phyloP scores from a whole-genome alignment of 179 eudicot species.

The Camellia oleifera region DNA sequence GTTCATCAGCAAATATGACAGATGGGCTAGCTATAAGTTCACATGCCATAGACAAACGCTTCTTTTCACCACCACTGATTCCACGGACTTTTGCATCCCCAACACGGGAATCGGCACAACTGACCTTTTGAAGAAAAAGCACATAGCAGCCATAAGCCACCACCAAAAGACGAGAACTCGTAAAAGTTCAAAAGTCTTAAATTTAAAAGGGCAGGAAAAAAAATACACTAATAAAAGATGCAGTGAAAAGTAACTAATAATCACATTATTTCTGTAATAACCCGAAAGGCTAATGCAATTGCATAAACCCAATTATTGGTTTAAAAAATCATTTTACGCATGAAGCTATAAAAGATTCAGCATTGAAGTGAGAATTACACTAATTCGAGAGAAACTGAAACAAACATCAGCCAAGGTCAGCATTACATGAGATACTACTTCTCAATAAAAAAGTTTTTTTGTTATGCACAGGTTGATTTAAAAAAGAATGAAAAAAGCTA shows the following conservation, averaged over 20 bases:
- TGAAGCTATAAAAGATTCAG: background rate
- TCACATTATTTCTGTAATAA: background rate
- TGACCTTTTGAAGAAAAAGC: slow-evolving; percentile 57
- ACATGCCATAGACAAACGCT: slow-evolving; percentile 89
- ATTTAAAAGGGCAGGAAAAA: background rate
- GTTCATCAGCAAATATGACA: slow-evolving; percentile 98
- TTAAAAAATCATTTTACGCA: background rate
- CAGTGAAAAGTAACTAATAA: background rate
- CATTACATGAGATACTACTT: background rate
- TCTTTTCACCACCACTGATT: slow-evolving; percentile 98
- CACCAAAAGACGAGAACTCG: slow-evolving; percentile 7
- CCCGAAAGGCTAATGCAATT: background rate
- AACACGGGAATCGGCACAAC: slow-evolving; percentile 91
- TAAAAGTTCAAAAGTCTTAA: background rate
- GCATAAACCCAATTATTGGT: background rate
- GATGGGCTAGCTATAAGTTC: slow-evolving; percentile 98
- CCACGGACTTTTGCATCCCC: slow-evolving; percentile 99
- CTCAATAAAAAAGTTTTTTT: background rate
- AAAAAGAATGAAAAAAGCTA: background rate
- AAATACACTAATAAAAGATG: background rate
- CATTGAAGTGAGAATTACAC: background rate
- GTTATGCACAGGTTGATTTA: background rate
- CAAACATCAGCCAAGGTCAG: background rate
- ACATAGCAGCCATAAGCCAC: background rate
- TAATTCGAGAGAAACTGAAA: background rate